Evolutionary conservation across 225 moss, liverwort and hornwort species (phyloP).

Genomic region (Sphagnum tenellum): DNA sequence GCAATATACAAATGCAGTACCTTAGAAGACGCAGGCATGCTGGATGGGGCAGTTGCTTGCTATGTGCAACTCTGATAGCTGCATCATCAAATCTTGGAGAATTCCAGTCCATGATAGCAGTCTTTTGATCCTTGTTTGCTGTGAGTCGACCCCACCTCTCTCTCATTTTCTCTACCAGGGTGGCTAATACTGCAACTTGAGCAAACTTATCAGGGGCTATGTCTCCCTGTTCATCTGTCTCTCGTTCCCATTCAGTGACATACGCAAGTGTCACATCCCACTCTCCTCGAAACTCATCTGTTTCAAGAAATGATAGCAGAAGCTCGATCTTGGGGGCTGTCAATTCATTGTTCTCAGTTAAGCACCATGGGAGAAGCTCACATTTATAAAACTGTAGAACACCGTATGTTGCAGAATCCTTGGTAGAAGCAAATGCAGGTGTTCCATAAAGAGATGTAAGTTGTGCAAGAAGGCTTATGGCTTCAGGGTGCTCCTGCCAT

Average conservation of each 20-base stretch:
- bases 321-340: slow-evolving; percentile 67
- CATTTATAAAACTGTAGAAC: slow-evolving; percentile 41
- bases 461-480: slow-evolving; percentile 65
- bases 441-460: slow-evolving; percentile 63
- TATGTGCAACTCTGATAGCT: slow-evolving; percentile 45
- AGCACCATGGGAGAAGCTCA: slow-evolving; percentile 78
- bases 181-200: slow-evolving; percentile 57
- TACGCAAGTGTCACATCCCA: slow-evolving; percentile 59
- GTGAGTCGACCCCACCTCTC: slow-evolving; percentile 27
- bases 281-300: slow-evolving; percentile 43
- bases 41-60: slow-evolving; percentile 42
- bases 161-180: slow-evolving; percentile 54
- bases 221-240: slow-evolving; percentile 18
- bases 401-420: slow-evolving; percentile 11
- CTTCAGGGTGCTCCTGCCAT: slow-evolving; percentile 70
- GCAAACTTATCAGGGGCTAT: slow-evolving; percentile 25
- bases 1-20: slow-evolving; percentile 12
- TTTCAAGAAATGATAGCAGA: slow-evolving; percentile 68
- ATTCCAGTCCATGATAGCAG: slow-evolving; percentile 31
- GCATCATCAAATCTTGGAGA: slow-evolving; percentile 53
- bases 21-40: slow-evolving; percentile 62
- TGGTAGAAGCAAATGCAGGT: slow-evolving; percentile 41
- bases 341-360: slow-evolving; percentile 41
- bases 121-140: slow-evolving; percentile 12
- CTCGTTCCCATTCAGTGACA: slow-evolving; percentile 43